Conservation (phyloP, 2,329 filamentous ascomycete species). For the Colletotrichum phormii region DNA sequence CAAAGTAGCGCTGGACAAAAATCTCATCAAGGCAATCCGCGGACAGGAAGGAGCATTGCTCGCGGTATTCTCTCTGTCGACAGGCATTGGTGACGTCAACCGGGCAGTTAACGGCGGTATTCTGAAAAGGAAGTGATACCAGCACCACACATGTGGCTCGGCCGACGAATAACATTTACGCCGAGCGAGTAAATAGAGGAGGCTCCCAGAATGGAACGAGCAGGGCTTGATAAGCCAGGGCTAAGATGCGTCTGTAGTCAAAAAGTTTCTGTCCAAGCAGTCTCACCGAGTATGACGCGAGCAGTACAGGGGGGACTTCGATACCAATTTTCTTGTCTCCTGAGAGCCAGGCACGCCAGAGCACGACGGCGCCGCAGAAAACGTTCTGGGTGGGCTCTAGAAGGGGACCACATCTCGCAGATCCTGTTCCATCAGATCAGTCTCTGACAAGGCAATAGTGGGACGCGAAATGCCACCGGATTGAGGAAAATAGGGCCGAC, state of each 20-base stretch:
- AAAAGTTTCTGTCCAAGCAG: neutral
- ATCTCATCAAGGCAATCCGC: neutral
- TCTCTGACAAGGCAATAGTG: neutral
- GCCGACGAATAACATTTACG: neutral
- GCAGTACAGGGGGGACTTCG: neutral
- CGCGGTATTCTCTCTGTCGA: neutral
- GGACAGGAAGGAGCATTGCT: neutral
- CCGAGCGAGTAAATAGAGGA: neutral
- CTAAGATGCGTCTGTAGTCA: neutral
- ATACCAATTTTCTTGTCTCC: neutral
- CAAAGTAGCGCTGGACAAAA: neutral
- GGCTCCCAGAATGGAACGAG: neutral
- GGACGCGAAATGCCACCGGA: slow-evolving; percentile 1
- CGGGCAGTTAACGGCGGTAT: neutral
- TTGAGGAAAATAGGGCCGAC: slow-evolving; percentile 30
- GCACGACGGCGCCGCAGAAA: neutral
- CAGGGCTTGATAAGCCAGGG: neutral
- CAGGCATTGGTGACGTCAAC: neutral
- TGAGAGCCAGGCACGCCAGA: neutral
- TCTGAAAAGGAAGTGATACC: neutral
- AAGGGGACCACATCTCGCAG: slow-evolving; percentile 18
- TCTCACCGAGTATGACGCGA: slow-evolving; percentile 11
- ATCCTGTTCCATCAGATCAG: neutral
- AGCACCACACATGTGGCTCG: neutral
- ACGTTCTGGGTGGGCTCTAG: slow-evolving; percentile 24